Evolutionary conservation across 2,329 filamentous ascomycete species (phyloP).

Genomic region (Pseudogymnoascus verrucosus): DNA sequence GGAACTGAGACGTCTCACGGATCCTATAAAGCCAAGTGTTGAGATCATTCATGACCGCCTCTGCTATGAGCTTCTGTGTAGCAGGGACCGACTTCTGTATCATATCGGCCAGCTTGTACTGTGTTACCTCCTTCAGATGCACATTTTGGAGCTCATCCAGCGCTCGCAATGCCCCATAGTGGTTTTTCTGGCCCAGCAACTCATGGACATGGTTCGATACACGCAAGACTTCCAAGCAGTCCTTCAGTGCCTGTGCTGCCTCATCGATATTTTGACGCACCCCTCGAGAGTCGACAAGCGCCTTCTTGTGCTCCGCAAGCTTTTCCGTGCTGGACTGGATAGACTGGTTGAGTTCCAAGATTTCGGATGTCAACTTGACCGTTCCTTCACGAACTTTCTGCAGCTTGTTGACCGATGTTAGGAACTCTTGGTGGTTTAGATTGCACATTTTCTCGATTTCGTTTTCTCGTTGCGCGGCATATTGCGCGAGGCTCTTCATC

Average conservation of each 20-base stretch:
- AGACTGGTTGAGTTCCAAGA: slow-evolving; percentile 84
- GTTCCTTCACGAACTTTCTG: slow-evolving; percentile 87
- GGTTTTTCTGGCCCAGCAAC: slow-evolving; percentile 82
- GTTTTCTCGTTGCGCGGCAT: slow-evolving; percentile 76
- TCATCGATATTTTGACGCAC: slow-evolving; percentile 95
- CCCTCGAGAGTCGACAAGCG: slow-evolving; percentile 81
- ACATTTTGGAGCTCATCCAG: slow-evolving; percentile 95
- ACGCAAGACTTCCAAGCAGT: slow-evolving; percentile 84
- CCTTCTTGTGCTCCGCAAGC: slow-evolving; percentile 88
- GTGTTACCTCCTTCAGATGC: slow-evolving; percentile 86
- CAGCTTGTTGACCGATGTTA: slow-evolving; percentile 88
- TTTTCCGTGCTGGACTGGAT: slow-evolving; percentile 94
- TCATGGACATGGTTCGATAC: slow-evolving; percentile 94
- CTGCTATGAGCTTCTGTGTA: slow-evolving; percentile 86
- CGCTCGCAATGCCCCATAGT: slow-evolving; percentile 89
- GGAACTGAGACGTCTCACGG: slow-evolving; percentile 88
- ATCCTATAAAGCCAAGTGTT: slow-evolving; percentile 97
- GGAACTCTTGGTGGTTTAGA: slow-evolving; percentile 94
- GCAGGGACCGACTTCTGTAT: slow-evolving; percentile 93
- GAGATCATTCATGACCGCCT: slow-evolving; percentile 92
- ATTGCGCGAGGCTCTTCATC: slow-evolving; percentile 69
- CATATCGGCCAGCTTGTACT: slow-evolving; percentile 89
- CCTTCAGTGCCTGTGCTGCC: slow-evolving; percentile 76
- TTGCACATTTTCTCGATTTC: slow-evolving; percentile 94
- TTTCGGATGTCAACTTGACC: slow-evolving; percentile 79